A percentile compares a stretch with the other conserved stretches of the same genome.
Conservation (phyloP, 345 rosid species). For the Linum trigynum region DNA sequence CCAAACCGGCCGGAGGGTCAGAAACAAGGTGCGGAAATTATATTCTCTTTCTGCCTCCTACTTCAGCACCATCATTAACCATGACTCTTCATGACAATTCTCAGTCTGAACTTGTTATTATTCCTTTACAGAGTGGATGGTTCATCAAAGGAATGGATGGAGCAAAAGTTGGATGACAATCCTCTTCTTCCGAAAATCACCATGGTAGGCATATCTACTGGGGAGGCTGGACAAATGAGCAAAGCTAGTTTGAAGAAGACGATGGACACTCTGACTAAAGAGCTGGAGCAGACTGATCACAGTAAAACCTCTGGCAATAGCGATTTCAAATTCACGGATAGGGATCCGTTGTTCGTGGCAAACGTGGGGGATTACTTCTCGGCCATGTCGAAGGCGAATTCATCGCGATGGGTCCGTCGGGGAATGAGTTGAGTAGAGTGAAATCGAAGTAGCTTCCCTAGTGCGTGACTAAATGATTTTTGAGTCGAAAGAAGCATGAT, state of each 20-base stretch:
- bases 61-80: background rate
- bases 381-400: conserved; percentile 50
- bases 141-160: conserved; percentile 23
- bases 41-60: background rate
- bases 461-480: background rate
- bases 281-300: conserved; percentile 60
- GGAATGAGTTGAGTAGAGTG: conserved; percentile 26
- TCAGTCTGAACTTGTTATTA: conserved; percentile 5
- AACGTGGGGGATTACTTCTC: conserved; percentile 79
- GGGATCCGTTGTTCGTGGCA: conserved; percentile 92
- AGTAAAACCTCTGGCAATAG: conserved; percentile 28
- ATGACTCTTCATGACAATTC: background rate
- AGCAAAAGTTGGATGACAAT: conserved; percentile 33
- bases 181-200: conserved; percentile 96
- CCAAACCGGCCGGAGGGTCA: conserved; percentile 20
- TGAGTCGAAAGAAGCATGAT: background rate
- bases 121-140: conserved; percentile 22
- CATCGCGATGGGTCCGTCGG: conserved; percentile 50
- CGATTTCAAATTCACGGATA: conserved; percentile 37
- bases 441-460: background rate
- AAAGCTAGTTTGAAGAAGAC: conserved; percentile 75
- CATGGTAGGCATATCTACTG: conserved; percentile 90
- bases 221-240: conserved; percentile 68
- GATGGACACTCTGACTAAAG: conserved; percentile 63
- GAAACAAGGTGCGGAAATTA: conserved; percentile 29